Percentiles rank a stretch among this genome's conserved stretches.
phyloP scores from a whole-genome alignment of 352 stramenopile genomes.

The Globisporangium rhizosaccharum region DNA sequence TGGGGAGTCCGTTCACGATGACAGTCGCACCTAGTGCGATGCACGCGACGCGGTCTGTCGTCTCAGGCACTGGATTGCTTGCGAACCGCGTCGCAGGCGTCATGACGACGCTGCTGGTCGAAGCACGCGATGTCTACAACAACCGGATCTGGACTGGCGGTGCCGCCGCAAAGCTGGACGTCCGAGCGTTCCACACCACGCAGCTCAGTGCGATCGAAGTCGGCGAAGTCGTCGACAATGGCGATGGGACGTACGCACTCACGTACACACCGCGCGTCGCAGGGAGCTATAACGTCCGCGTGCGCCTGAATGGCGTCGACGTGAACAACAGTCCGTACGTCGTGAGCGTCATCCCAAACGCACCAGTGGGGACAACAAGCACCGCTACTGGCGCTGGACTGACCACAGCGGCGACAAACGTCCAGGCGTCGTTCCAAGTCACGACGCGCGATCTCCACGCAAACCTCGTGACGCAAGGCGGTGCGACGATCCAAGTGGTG shows the following conservation, averaged over 20 bases:
- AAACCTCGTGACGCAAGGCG: constrained; percentile 44
- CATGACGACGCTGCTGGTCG: constrained; percentile 31
- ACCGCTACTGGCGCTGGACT: constrained; percentile 32
- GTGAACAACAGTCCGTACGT: constrained; percentile 62
- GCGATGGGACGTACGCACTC: constrained; percentile 43
- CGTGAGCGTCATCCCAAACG: constrained; percentile 43
- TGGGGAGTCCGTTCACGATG: constrained; percentile 39
- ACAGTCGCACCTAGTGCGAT: constrained; percentile 33
- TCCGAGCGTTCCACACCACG: constrained; percentile 37
- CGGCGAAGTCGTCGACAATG: constrained; percentile 33
- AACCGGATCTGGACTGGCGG: constrained; percentile 51
- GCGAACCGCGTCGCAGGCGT: constrained; percentile 39
- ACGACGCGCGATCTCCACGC: constrained; percentile 44
- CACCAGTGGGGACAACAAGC: constrained; percentile 34
- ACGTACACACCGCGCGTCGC: constrained; percentile 37
- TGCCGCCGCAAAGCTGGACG: constrained; percentile 11
- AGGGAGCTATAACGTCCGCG: constrained; percentile 41
- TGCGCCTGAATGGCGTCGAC: constrained; percentile 31
- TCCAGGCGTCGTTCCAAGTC: constrained; percentile 57
- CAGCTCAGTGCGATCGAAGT: constrained; percentile 20
- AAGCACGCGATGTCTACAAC: constrained; percentile 43
- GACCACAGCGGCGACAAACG: constrained; percentile 35
- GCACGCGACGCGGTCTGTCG: constrained; percentile 31
- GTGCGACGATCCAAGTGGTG: constrained; percentile 29
- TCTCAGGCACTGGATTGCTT: constrained; percentile 42